Base-by-base conservation (phyloP, 805 yeast genomes). In the Trichomonascus vanleenenianus region DNA sequence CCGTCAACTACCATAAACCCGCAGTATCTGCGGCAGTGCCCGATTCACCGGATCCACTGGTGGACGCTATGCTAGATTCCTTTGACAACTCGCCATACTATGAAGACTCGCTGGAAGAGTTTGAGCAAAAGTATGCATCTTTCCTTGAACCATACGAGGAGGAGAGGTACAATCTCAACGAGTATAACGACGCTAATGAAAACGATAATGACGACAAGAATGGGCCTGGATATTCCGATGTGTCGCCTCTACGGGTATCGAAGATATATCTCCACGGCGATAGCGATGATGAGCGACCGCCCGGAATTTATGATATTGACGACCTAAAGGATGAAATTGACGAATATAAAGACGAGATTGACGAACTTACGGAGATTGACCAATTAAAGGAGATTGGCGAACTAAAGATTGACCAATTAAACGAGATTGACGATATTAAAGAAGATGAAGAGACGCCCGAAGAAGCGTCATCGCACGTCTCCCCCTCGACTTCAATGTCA, bases 1-100 rank as follows among this genome's bases (percentile, higher is more conserved):
- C 82, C 0, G 69, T 73, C 18, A 72, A 74, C 47, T 77, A 76
- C 56, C 77, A 78, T 56, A 73, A 73, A 44, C 54, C 30, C 8
- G 15, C 38, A 3, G 15, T 20, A 18, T 4, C n/a, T 9, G 15
- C 34, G 4, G 3, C n/a, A 22, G 27, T 22, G 27, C 8, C 27
- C 8, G 27, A 22, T 22, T 22, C 27, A 5, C 27, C 27, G 27
- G 27, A 22, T 22, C 27, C 27, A 5, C 27, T 22, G 27, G 27
- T 22, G 27, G 27, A 22, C 27, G 27, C 27, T 5, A 22, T 22
- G 27, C 27, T 22, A 8, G 27, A 22, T 8, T 22, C 27, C 7
- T 22, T 22, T 22, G 27, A 22, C 7, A 5, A 4, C 7, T 5
- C 27, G 27, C 27, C 27, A 4, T 22, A 22, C 8, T 22, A 5